Evolutionary conservation across 345 rosid species (phyloP).

Genomic region (Balakata baccata): DNA sequence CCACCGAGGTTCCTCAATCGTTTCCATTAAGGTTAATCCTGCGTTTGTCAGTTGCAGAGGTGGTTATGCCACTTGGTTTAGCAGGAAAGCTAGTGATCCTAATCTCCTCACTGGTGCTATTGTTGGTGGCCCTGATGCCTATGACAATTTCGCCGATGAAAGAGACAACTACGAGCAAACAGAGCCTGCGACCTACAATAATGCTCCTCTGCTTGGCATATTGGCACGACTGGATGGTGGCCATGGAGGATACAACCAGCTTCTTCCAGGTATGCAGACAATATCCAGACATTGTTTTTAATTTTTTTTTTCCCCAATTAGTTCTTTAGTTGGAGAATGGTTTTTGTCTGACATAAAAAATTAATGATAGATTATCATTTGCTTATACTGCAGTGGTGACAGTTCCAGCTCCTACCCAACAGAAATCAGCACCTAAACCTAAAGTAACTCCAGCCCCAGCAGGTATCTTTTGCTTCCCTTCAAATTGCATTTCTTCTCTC

Average conservation of each 20-base stretch:
- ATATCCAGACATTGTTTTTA: neutral
- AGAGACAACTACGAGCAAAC: slow-evolving; percentile 96
- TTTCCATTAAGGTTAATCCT: slow-evolving; percentile 63
- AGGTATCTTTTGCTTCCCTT: slow-evolving; percentile 36
- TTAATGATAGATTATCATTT: slow-evolving; percentile 9
- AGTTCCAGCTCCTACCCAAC: slow-evolving; percentile 49
- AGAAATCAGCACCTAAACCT: slow-evolving; percentile 43
- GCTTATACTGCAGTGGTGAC: slow-evolving; percentile 34
- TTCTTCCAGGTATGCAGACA: slow-evolving; percentile 68
- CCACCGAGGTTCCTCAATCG: slow-evolving; percentile 89
- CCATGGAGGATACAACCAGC: slow-evolving; percentile 69
- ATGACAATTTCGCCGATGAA: slow-evolving; percentile 84
- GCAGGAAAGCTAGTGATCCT: slow-evolving; percentile 75
- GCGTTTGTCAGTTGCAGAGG: slow-evolving; percentile 79
- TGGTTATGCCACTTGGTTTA: slow-evolving; percentile 88
- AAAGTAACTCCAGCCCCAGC: slow-evolving; percentile 45
- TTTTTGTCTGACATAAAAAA: neutral
- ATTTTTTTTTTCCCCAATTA: too few species aligned
- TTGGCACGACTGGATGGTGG: slow-evolving; percentile 77
- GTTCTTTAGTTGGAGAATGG: neutral
- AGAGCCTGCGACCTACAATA: slow-evolving; percentile 98
- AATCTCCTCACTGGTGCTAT: slow-evolving; percentile 88
- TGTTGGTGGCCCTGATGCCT: slow-evolving; percentile 96
- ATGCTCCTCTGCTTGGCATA: slow-evolving; percentile 88
- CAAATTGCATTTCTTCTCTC: too few species aligned